phyloP scores from a whole-genome alignment of 1,139 yeast species.

The Suhomyces maxii region DNA sequence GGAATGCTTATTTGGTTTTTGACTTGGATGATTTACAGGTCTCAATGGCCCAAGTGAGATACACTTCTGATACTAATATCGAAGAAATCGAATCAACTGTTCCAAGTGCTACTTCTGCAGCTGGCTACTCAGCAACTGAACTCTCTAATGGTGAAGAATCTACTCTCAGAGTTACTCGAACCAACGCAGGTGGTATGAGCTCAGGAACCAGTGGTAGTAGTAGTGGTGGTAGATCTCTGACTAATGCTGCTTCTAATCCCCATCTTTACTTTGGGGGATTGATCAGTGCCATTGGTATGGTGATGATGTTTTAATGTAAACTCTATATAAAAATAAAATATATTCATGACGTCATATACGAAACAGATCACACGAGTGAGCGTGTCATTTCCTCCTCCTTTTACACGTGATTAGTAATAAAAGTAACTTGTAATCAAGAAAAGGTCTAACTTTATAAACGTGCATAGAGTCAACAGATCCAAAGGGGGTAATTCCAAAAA shows the following conservation, averaged over 20 bases:
- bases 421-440: not conserved
- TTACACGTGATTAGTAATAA: slow-evolving; percentile 5
- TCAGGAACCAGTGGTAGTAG: not conserved
- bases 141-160: slow-evolving; percentile 11
- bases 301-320: not conserved
- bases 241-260: not conserved
- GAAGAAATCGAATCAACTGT: slow-evolving; percentile 42
- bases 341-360: not conserved
- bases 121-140: slow-evolving; percentile 32
- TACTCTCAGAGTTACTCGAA: slow-evolving; percentile 8
- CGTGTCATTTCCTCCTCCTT: not conserved
- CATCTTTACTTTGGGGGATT: not conserved
- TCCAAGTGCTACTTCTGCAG: slow-evolving; percentile 48
- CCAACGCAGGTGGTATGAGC: not conserved
- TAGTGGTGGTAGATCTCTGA: not conserved
- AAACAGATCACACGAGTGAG: not conserved
- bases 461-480: not conserved
- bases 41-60: slow-evolving; percentile 64
- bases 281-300: slow-evolving; percentile 1
- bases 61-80: slow-evolving; percentile 40
- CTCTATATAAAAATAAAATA: no score
- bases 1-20: slow-evolving; percentile 74
- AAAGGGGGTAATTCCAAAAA: not conserved
- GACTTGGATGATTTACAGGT: slow-evolving; percentile 68
- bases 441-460: no score